Evolutionary conservation across 2,329 filamentous ascomycete species (phyloP).

Genomic region (Arthrobotrys megalospora): DNA sequence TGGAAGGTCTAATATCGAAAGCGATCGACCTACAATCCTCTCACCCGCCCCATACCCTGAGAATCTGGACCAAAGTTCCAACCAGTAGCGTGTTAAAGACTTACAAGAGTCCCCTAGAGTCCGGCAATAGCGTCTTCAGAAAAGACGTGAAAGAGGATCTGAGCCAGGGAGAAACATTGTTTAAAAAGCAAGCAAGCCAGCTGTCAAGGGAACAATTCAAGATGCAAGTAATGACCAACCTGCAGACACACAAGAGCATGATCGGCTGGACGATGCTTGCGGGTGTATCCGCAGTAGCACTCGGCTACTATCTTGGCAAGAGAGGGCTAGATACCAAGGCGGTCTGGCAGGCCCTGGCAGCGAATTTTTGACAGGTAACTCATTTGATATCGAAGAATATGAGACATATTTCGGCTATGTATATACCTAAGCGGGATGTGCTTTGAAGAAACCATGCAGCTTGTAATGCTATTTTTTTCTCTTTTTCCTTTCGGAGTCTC

Average conservation of each 20-base stretch:
- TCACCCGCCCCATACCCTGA: conserved; percentile 81
- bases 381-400: conserved; percentile 43
- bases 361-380: conserved; percentile 33
- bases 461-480: conserved; percentile 25
- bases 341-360: conserved; percentile 51
- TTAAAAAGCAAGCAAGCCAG: conserved; percentile 80
- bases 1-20: conserved; percentile 81
- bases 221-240: conserved; percentile 75
- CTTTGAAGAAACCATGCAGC: background rate
- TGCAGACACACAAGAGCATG: conserved; percentile 76
- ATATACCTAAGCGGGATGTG: conserved; percentile 33
- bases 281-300: conserved; percentile 69
- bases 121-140: conserved; percentile 70
- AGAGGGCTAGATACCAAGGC: conserved; percentile 51
- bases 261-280: conserved; percentile 78
- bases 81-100: conserved; percentile 87
- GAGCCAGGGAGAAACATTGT: conserved; percentile 77
- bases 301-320: conserved; percentile 76
- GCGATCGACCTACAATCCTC: conserved; percentile 76
- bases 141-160: conserved; percentile 66
- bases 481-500: conserved; percentile 26
- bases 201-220: conserved; percentile 79
- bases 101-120: conserved; percentile 73
- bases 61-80: conserved; percentile 81
- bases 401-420: conserved; percentile 54